Evolutionary conservation across 139 green algal genomes (phyloP).

Genomic region (Mesostigma viride): DNA sequence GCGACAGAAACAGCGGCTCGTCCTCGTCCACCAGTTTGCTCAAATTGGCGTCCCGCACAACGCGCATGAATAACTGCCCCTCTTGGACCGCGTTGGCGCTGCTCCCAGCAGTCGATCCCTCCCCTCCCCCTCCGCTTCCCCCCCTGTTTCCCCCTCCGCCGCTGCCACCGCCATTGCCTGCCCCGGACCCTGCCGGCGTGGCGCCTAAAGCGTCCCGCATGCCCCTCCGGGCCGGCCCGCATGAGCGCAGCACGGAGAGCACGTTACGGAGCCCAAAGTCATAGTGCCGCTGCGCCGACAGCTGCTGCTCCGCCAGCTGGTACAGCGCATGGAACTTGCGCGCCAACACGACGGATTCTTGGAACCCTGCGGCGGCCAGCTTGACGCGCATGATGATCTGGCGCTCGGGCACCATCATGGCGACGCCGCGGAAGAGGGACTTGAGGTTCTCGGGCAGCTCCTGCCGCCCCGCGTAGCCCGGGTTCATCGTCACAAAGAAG

Average conservation of each 20-base stretch:
- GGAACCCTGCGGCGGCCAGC: constrained; percentile 79
- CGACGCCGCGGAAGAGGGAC: constrained; percentile 87
- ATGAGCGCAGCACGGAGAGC: constrained; percentile 73
- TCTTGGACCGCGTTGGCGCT: constrained; percentile 70
- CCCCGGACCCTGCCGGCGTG: too few species aligned
- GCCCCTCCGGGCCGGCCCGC: constrained; percentile 42
- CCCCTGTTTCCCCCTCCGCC: too few species aligned
- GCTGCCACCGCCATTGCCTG: too few species aligned
- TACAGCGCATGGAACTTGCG: constrained; percentile 96
- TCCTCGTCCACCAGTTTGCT: constrained; percentile 94
- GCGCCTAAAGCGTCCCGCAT: too few species aligned
- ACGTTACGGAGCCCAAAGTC: constrained; percentile 96
- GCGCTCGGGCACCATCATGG: constrained; percentile 94
- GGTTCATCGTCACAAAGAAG: constrained; percentile 98
- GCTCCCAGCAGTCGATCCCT: too few species aligned
- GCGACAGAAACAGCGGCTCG: constrained; percentile 81
- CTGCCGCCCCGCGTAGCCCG: constrained; percentile 76
- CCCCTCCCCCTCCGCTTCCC: too few species aligned
- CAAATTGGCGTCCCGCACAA: constrained; percentile 92
- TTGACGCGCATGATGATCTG: constrained; percentile 97
- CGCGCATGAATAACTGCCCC: constrained; percentile 75
- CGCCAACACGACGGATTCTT: constrained; percentile 83
- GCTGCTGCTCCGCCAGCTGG: constrained; percentile 90
- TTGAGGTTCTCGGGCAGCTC: constrained; percentile 98
- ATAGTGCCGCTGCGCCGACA: constrained; percentile 93